Percentiles rank a stretch among this genome's conserved stretches.
Evolutionary conservation across 371 early-diverging fungal genomes (phyloP).

Genomic region (Entomophthora muscae): DNA sequence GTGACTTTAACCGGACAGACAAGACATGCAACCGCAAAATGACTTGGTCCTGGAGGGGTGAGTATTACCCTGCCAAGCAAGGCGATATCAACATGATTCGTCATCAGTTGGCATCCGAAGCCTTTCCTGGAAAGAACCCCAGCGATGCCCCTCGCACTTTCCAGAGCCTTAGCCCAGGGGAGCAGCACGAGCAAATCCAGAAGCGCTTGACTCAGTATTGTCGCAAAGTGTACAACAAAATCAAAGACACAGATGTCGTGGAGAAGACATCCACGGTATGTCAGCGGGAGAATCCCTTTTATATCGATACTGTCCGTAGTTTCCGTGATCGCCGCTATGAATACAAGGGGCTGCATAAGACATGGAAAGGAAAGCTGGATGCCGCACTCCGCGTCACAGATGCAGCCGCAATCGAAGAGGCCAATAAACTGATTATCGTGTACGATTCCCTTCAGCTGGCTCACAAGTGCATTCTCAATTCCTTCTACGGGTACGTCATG

Average conservation of each 20-base stretch:
- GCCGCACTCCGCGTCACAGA: slow-evolving; percentile 42
- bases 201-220: slow-evolving; percentile 79
- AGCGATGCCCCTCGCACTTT: slow-evolving; percentile 42
- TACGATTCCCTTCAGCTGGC: slow-evolving; percentile 97
- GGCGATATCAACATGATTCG: slow-evolving; percentile 87
- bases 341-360: slow-evolving; percentile 89
- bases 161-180: slow-evolving; percentile 36
- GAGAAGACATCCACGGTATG: slow-evolving; percentile 84
- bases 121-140: slow-evolving; percentile 40
- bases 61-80: slow-evolving; percentile 81
- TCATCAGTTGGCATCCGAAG: slow-evolving; percentile 66
- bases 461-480: slow-evolving; percentile 98
- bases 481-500: slow-evolving; percentile 99
- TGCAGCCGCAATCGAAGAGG: slow-evolving; percentile 59
- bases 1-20: slow-evolving; percentile 81
- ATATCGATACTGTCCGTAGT: slow-evolving; percentile 92
- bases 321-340: slow-evolving; percentile 98
- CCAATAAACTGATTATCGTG: slow-evolving; percentile 84
- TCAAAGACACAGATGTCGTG: slow-evolving; percentile 57
- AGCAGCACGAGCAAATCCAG: slow-evolving; percentile 55
- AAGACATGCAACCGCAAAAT: slow-evolving; percentile 88
- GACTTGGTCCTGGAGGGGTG: slow-evolving; percentile 98
- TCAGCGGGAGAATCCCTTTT: slow-evolving; percentile 98
- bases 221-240: slow-evolving; percentile 76
- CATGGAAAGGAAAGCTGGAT: slow-evolving; percentile 73